Base-by-base conservation (phyloP, 352 stramenopile species). In the Saprolegnia parasitica region DNA sequence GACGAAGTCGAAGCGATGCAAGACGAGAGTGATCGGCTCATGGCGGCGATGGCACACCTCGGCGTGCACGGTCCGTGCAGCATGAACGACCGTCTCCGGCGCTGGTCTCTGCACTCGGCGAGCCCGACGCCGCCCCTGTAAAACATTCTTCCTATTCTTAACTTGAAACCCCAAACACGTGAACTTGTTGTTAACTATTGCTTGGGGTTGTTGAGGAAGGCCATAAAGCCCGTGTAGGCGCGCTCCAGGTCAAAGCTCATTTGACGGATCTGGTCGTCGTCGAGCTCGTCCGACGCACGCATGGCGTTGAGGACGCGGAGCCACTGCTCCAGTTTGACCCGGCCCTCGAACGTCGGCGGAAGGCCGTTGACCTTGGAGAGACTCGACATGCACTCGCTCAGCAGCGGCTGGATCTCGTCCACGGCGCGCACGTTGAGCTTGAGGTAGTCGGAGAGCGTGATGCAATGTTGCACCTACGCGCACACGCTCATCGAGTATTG, bases 391-490 rank as follows among this genome's bases (percentile, higher is more conserved):
- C 99, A 90, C 79, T 99, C 96, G 68, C 86, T 97, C 68, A 99
- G 74, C 54, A 98, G 76, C 57, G 96, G 97, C 79, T 99, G 96
- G 57, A 99, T 90, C 78, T 99, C 96, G 79, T 99, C 96, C 52
- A 99, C 96, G 6, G 96, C 96, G 52, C 96, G 88, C 74, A 98
- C 96, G 74, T 98, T 97, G 50, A 99, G 84, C 75, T 98, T 98
- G 52, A 99, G 89, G 47, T 96, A 93, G 77, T 99, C 97, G 95
- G 99, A 99, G 58, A 97, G 81, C 24, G 96, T 99, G 79, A 99
- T 99, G 74, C 99, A 99, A 76, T 96, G 90, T 84, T 99, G 93
- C 61, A 93, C 64, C 63, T 70, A 56, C 32, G 60, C 16, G 5
- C 5, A 92, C 58, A 93, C 58, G 21, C 56, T 45, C 35, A 32